These are phyloP conservation scores for Cercophora scortea DNA, from an alignment of 495 filamentous ascomycete species.

Conservation along the genomic window DNA sequence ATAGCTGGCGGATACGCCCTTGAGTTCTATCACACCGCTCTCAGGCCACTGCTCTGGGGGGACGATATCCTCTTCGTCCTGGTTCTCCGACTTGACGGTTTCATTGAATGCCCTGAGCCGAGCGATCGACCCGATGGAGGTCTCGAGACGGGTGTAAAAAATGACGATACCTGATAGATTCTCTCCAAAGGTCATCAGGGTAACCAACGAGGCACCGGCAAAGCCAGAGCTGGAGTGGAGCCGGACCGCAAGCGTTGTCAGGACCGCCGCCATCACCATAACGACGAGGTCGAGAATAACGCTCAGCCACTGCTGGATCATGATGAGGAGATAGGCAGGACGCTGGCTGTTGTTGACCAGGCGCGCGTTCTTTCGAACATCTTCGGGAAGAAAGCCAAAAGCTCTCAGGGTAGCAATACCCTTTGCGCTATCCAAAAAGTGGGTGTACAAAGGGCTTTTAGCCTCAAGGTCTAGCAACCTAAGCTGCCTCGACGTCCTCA, in stretches of 20 bases:
- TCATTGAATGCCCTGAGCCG: constrained; percentile 28
- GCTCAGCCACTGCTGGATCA: constrained; percentile 40
- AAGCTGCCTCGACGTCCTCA: constrained; percentile 49
- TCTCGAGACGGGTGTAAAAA: constrained; percentile 35
- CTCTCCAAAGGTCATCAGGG: constrained; percentile 4
- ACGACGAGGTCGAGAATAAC: constrained; percentile 35
- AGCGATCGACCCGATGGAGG: constrained; percentile 37
- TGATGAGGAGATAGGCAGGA: constrained; percentile 37
- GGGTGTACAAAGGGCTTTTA: constrained; percentile 8
- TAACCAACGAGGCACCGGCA: constrained; percentile 19
- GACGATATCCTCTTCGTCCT: background rate
- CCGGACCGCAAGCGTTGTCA: constrained; percentile 11
- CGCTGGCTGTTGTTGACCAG: constrained; percentile 42
- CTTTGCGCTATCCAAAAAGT: constrained; percentile 29
- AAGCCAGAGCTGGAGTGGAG: constrained; percentile 1
- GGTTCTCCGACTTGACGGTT: background rate
- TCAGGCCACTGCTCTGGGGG: background rate
- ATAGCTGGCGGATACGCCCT: constrained; percentile 2
- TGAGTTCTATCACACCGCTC: background rate
- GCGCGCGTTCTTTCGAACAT: constrained; percentile 33
- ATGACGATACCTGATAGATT: background rate
- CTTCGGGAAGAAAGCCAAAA: constrained; percentile 30
- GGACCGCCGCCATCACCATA: constrained; percentile 23
- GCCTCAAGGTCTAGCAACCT: constrained; percentile 46
- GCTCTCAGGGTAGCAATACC: constrained; percentile 40